Percentiles rank a stretch among this genome's conserved stretches.
Evolutionary conservation across 2,329 filamentous ascomycete genomes (phyloP).

Genomic region (Alternaria alternata): DNA sequence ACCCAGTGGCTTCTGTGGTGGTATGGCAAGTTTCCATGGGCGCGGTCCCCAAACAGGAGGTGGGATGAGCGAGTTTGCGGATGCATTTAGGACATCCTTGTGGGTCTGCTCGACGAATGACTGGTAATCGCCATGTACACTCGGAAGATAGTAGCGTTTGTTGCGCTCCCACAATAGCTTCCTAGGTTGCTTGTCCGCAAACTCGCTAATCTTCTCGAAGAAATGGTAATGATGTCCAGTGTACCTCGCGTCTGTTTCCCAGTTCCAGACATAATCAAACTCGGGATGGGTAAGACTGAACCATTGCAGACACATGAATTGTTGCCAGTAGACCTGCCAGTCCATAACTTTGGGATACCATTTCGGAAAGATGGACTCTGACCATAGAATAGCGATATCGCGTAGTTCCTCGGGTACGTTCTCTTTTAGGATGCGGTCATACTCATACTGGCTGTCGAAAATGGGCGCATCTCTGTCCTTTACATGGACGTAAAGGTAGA

Average conservation of each 20-base stretch:
- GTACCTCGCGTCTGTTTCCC: slow-evolving; percentile 83
- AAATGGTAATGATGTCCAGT: slow-evolving; percentile 85
- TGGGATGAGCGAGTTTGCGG: slow-evolving; percentile 50
- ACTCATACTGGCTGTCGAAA: slow-evolving; percentile 66
- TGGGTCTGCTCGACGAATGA: slow-evolving; percentile 56
- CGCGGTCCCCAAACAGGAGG: slow-evolving; percentile 85
- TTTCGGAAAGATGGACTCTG: slow-evolving; percentile 62
- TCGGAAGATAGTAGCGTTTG: slow-evolving; percentile 64
- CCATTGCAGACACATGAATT: slow-evolving; percentile 78
- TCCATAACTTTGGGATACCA: slow-evolving; percentile 60
- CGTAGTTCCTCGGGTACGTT: slow-evolving; percentile 75
- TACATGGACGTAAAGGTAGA: slow-evolving; percentile 59
- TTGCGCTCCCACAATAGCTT: slow-evolving; percentile 68
- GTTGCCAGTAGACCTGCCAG: slow-evolving; percentile 62
- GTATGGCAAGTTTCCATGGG: slow-evolving; percentile 63
- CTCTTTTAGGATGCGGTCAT: slow-evolving; percentile 67
- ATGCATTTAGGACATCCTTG: slow-evolving; percentile 51
- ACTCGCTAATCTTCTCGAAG: slow-evolving; percentile 68
- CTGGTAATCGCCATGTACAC: slow-evolving; percentile 60
- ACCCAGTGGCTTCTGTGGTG: slow-evolving; percentile 79
- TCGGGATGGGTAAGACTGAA: slow-evolving; percentile 79
- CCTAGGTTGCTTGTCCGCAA: slow-evolving; percentile 62
- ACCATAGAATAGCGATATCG: slow-evolving; percentile 77
- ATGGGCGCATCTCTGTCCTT: slow-evolving; percentile 65
- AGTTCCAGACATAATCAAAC: slow-evolving; percentile 83